These are phyloP conservation scores for Endotrypanum monterogeii DNA, from an alignment of 208 protist genomes.

Conservation along the genomic window DNA sequence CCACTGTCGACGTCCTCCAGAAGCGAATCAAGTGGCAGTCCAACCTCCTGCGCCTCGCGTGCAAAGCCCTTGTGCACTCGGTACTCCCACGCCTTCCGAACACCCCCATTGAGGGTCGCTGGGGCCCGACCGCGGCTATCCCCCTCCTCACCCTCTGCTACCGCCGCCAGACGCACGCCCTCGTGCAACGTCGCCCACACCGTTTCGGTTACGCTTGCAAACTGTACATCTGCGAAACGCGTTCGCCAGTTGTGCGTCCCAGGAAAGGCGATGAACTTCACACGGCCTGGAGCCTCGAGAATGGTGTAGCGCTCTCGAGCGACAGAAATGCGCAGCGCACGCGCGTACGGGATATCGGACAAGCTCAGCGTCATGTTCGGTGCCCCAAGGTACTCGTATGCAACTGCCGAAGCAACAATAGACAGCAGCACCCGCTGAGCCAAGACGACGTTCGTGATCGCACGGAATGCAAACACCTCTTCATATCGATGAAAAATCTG, in stretches of 20 bases:
- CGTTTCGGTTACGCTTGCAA: conserved; percentile 29
- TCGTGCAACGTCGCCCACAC: conserved; percentile 49
- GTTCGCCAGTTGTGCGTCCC: conserved; percentile 86
- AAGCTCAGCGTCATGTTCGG: conserved; percentile 66
- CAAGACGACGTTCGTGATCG: conserved; percentile 26
- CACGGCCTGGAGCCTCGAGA: conserved; percentile 62
- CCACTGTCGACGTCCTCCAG: conserved; percentile 50
- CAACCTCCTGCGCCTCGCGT: conserved; percentile 57
- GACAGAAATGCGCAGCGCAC: conserved; percentile 46
- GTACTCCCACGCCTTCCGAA: conserved; percentile 58
- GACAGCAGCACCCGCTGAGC: conserved; percentile 63
- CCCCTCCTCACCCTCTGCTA: neutral
- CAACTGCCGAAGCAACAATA: conserved; percentile 45
- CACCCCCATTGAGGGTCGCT: conserved; percentile 36
- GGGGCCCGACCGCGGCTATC: neutral
- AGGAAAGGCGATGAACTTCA: conserved; percentile 80
- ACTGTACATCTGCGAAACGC: conserved; percentile 45
- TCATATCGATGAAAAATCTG: conserved; percentile 51
- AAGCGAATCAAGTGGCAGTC: conserved; percentile 48
- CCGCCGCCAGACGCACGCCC: conserved; percentile 21
- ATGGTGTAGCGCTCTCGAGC: conserved; percentile 58
- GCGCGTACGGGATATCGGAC: conserved; percentile 73
- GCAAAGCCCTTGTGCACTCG: conserved; percentile 67
- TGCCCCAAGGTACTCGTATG: conserved; percentile 68
- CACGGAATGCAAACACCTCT: conserved; percentile 50